Base-by-base conservation (phyloP, 139 green algal genomes). In the Chlamydomonas urium region DNA sequence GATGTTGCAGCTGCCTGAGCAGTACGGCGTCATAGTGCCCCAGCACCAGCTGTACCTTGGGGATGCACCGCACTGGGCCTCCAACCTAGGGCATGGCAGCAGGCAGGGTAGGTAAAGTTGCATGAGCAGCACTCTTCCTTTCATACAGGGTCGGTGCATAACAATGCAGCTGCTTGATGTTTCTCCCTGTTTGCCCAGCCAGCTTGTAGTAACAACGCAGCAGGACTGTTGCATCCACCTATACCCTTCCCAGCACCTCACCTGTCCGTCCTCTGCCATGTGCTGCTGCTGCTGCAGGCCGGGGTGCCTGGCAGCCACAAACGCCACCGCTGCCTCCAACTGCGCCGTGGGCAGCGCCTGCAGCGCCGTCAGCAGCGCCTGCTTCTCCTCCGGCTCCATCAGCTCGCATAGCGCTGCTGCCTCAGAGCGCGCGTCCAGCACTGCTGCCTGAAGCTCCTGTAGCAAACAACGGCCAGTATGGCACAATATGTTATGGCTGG, bases 1-100 rank as follows among this genome's bases (percentile, higher is more conserved):
- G 66, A 65, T 82, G 76, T 65, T 82, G 71, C 65, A 82, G 76
- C 65, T 82, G 76, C 2, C 76, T 56, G 56, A 82, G 71, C 58
- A 78, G 65, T 48, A 82, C 61, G 35, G 76, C 70, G 71, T 82
- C 76, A 57, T 75, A 82, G 4, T 72, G 36, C 28, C 71, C 65
- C 28, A 82, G 66, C 29, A 68, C 71, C 33, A 82, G 38, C 47
- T 71, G 56, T 38, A 82, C 65, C 45, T 72, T 75, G 65, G 61
- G 75, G 65, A 47, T n/a, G n/a, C n/a, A n/a, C n/a, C n/a, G n/a
- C n/a, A n/a, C n/a, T n/a, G n/a, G 8, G n/a, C n/a, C n/a, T n/a
- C n/a, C n/a, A n/a, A n/a, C n/a, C n/a, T n/a, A n/a, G n/a, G n/a
- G n/a, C n/a, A n/a, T n/a, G n/a, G n/a, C n/a, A n/a, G n/a, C 19